Base-by-base conservation (phyloP, 495 filamentous ascomycete genomes). In the Aspergillus kassunensis region DNA sequence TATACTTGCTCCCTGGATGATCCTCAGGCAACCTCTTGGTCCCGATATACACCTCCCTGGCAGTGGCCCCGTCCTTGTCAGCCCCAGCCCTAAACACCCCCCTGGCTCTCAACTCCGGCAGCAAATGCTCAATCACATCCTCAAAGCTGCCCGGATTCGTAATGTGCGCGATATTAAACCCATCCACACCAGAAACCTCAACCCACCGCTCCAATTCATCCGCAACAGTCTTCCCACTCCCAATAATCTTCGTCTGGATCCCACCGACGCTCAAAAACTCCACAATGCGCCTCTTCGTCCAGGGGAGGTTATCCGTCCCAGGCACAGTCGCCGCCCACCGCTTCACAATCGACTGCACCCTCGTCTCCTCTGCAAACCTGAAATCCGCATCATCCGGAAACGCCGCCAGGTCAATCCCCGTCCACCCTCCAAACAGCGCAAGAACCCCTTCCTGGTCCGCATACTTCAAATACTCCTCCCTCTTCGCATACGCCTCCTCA, bases 121-220 rank as follows among this genome's bases (percentile, higher is more conserved):
- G 24, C 49, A 73, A 54, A 29, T 73, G 57, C 47, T 78, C 71
- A 49, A 81, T 76, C n/a, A 85, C 70, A 63, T 85, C 83, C 44
- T 80, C 72, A 67, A 87, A 87, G 0, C 81, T 80, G 37, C 76
- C 76, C 1, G 83, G 84, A 39, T 80, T 68, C 42, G 78, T 76
- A 11, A 77, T 77, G 60, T 85, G 85, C 13, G 72, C 76, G 55
- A 84, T 53, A 44, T 84, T 85, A 52, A 85, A 86, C 10, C 82
- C 82, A 62, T 87, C 82, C 10, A 86, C 67, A 63, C 81, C 82
- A 0, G 73, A 80, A 43, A 84, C 76, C 13, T 70, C 58, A 9
- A 82, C 68, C 83, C 82, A 86, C 16, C 70, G 69, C 66, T 84
- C 79, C 66, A 87, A 52, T 52, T 81, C 76, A 61, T 85, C 79